These are phyloP conservation scores for Eutrema heterophyllum DNA, from an alignment of 345 rosid species.

Conservation along the genomic window DNA sequence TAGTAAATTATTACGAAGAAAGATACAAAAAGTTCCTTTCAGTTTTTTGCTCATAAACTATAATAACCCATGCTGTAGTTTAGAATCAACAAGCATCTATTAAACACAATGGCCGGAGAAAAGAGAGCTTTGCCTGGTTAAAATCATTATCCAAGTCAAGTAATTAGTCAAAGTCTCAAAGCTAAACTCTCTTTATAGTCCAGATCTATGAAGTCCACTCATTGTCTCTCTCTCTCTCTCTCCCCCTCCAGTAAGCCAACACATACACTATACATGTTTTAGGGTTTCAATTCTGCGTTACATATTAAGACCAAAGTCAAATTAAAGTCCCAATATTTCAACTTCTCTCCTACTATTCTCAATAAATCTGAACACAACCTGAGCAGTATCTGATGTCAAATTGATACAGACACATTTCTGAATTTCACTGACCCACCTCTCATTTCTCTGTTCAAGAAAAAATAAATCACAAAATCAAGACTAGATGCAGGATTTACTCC, in stretches of 20 bases:
- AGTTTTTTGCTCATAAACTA: neutral
- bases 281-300: neutral
- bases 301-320: slow-evolving; percentile 6
- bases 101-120: neutral
- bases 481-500: slow-evolving; percentile 8
- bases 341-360: neutral
- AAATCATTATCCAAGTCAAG: neutral
- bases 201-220: slow-evolving; percentile 21
- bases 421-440: neutral
- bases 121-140: neutral
- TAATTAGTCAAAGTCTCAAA: neutral
- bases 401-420: neutral
- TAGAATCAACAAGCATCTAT: neutral
- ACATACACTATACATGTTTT: neutral
- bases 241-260: neutral
- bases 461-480: neutral
- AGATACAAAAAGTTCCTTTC: too few species aligned
- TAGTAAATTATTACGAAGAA: too few species aligned
- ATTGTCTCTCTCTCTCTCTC: neutral
- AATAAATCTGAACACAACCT: neutral
- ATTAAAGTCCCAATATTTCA: neutral
- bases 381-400: neutral
- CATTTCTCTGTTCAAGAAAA: neutral
- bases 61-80: neutral
- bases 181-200: neutral